Evolutionary conservation across 2,329 filamentous ascomycete species (phyloP).

Genomic region (Hypoxylon sp.): DNA sequence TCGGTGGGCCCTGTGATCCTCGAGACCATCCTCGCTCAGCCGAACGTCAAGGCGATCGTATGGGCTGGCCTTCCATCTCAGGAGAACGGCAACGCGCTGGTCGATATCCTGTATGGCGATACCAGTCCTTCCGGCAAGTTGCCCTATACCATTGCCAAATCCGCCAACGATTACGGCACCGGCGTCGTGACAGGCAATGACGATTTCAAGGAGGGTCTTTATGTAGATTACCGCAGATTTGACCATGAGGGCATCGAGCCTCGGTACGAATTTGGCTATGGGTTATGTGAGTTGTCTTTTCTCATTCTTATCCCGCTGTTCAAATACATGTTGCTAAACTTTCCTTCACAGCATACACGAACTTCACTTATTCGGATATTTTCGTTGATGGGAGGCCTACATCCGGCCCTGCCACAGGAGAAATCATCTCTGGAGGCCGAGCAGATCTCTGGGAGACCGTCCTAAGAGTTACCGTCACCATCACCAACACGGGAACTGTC

Average conservation of each 20-base stretch:
- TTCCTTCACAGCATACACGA: conserved; percentile 70
- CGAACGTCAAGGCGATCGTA: conserved; percentile 79
- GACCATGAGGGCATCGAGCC: conserved; percentile 67
- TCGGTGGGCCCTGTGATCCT: conserved; percentile 71
- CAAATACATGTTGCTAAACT: not conserved
- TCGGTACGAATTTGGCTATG: conserved; percentile 74
- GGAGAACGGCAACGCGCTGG: conserved; percentile 80
- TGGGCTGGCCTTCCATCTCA: conserved; percentile 82
- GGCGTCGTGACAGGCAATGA: conserved; percentile 57
- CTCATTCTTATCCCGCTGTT: not conserved
- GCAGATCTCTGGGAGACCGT: conserved; percentile 61
- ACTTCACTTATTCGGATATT: conserved; percentile 70
- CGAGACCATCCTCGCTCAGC: conserved; percentile 69
- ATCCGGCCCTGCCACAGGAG: conserved; percentile 57
- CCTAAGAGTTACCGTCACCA: conserved; percentile 66
- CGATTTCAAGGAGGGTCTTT: conserved; percentile 70
- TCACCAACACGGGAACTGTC: conserved; percentile 74
- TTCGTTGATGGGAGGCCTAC: conserved; percentile 55
- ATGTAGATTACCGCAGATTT: conserved; percentile 75
- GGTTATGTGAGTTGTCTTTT: conserved; percentile 60
- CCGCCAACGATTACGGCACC: conserved; percentile 60
- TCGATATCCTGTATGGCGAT: conserved; percentile 77
- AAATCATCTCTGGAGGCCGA: conserved; percentile 58
- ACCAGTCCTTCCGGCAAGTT: conserved; percentile 61
- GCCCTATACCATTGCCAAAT: conserved; percentile 65